phyloP scores from a whole-genome alignment of 2,329 filamentous ascomycete genomes.

The Pseudomassariella vexata region DNA sequence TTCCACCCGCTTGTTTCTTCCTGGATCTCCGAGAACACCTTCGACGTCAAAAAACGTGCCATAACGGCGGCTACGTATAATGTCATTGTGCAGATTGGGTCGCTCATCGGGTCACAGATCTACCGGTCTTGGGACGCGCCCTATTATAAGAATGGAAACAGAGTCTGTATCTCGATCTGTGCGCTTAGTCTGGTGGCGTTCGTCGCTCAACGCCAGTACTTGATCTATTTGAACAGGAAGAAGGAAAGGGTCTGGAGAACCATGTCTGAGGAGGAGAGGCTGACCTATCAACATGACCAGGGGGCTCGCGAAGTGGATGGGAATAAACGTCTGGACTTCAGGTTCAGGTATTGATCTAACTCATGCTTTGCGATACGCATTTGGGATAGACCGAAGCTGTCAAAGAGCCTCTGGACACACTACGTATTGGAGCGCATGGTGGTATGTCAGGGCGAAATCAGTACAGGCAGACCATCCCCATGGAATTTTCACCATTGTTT shows the following conservation, averaged over 20 bases:
- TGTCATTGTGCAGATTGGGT: conserved; percentile 40
- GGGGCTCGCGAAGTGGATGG: conserved; percentile 38
- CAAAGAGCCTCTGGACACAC: no score
- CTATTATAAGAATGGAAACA: conserved; percentile 53
- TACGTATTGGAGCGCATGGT: no score
- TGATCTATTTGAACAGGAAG: conserved; percentile 40
- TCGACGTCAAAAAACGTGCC: conserved; percentile 43
- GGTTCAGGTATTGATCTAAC: conserved; percentile 34
- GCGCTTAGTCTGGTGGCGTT: conserved; percentile 44
- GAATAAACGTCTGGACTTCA: conserved; percentile 44
- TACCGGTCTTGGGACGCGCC: conserved; percentile 47
- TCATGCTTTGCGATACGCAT: no score
- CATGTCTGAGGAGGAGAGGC: conserved; percentile 38
- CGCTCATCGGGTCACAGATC: conserved; percentile 38
- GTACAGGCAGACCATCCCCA: no score
- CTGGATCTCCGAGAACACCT: conserved; percentile 45
- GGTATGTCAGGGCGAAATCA: no score
- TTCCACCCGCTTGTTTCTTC: conserved; percentile 48
- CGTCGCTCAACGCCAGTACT: conserved; percentile 37
- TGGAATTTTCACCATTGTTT: no score
- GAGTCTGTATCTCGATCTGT: conserved; percentile 46
- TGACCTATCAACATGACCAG: conserved; percentile 39
- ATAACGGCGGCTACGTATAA: conserved; percentile 43
- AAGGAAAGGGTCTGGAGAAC: conserved; percentile 39
- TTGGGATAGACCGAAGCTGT: no score